Conservation (phyloP, 345 rosid genomes). For the Boechera stricta region DNA sequence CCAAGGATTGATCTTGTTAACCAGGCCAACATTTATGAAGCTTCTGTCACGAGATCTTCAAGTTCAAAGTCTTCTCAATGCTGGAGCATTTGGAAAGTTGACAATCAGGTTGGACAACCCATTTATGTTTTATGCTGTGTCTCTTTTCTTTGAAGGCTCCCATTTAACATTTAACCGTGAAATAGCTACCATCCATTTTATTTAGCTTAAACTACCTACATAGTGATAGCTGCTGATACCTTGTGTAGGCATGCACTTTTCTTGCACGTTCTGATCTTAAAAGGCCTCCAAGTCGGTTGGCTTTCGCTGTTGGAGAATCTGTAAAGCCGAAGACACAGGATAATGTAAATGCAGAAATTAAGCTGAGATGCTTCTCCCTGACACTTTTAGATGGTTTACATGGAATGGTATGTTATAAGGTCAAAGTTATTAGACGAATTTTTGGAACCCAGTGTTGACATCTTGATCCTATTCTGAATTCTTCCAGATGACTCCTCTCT, state of each 20-base stretch:
- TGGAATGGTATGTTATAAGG: constrained; percentile 75
- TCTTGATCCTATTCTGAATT: constrained; percentile 30
- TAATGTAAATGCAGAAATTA: constrained; percentile 84
- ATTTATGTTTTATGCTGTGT: constrained; percentile 23
- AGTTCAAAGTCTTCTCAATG: constrained; percentile 77
- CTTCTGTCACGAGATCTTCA: constrained; percentile 80
- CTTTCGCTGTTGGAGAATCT: constrained; percentile 85
- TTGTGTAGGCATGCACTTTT: constrained; percentile 91
- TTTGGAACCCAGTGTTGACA: constrained; percentile 16
- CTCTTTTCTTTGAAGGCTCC: constrained; percentile 23
- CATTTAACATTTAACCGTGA: background rate
- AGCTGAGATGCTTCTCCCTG: constrained; percentile 80
- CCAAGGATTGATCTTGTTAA: constrained; percentile 93
- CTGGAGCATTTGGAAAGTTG: constrained; percentile 99
- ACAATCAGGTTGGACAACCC: constrained; percentile 79
- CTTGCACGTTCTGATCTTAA: constrained; percentile 88
- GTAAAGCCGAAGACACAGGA: constrained; percentile 85
- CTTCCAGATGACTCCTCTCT: constrained; percentile 90
- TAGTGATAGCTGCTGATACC: constrained; percentile 27
- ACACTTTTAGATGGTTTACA: constrained; percentile 87
- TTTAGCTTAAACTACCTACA: constrained; percentile 12
- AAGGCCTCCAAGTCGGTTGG: constrained; percentile 80
- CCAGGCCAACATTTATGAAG: constrained; percentile 78
- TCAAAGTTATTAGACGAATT: constrained; percentile 23
- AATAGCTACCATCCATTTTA: constrained; percentile 12